These are phyloP conservation scores for Ulvella scutata DNA, from an alignment of 139 green algal species.

Conservation along the genomic window DNA sequence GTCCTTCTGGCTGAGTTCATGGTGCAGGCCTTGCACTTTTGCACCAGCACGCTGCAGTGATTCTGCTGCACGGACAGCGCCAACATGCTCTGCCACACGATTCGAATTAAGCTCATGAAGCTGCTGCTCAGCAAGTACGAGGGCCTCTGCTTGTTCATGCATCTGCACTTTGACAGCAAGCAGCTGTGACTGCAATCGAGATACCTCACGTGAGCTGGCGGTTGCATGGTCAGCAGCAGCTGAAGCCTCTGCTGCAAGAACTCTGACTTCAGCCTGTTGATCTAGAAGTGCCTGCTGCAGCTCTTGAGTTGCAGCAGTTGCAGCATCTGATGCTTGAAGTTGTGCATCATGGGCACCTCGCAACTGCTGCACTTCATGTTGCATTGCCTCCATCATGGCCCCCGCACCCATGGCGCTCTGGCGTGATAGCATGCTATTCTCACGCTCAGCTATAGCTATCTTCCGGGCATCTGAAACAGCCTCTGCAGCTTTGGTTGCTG, in stretches of 20 bases:
- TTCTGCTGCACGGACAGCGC: neutral
- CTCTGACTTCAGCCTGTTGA: neutral
- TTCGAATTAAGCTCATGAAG: neutral
- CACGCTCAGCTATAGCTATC: neutral
- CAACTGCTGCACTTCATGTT: neutral
- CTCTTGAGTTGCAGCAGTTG: neutral
- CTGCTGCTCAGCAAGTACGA: neutral
- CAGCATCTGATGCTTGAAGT: neutral
- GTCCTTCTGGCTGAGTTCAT: neutral
- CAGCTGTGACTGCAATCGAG: neutral
- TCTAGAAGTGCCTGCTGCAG: neutral
- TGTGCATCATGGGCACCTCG: neutral
- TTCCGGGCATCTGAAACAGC: neutral
- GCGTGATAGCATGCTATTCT: neutral
- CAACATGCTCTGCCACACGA: neutral
- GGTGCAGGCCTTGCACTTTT: neutral
- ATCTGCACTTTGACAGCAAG: neutral
- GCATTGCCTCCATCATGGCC: neutral
- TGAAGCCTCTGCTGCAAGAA: neutral
- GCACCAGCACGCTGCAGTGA: neutral
- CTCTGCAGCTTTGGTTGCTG: neutral
- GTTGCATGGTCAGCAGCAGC: neutral
- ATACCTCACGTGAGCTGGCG: neutral
- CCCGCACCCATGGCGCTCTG: neutral
- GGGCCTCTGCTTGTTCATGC: neutral